Evolutionary conservation across 2,329 filamentous ascomycete genomes (phyloP), one percentile per base, ranked within the genome.

Genomic region (Neofusicoccum sp.): DNA sequence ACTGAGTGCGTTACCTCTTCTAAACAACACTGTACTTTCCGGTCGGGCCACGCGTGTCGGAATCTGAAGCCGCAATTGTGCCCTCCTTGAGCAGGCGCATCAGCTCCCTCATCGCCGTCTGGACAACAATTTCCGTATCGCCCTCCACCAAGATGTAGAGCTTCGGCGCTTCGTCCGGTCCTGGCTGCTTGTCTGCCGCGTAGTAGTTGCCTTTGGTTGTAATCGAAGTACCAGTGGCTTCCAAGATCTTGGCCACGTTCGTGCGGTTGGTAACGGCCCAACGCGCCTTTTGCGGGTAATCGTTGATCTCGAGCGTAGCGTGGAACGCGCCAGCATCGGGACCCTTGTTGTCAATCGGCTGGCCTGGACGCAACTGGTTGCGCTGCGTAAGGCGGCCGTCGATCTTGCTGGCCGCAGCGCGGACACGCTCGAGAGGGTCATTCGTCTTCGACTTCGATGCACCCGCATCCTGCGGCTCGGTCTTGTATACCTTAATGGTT

Each of bases 231-330:
- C 93, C 94, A 0, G 94, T 97, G 8, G 91, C 87, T 73, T 99
- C 95, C 67, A 99, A 84, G 70, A 99, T 97, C 83, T 98, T 99
- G 69, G 94, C 93, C 63, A 99, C 95, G 72, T 99, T 99, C 39
- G 95, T 98, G 67, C 95, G 88, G 77, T 99, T 99, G 43, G 95
- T 99, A 79, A 99, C 95, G 9, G 93, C 94, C 95, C 95, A 99
- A 70, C 95, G 87, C 67, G 95, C 95, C 83, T 97, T 98, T 76
- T 99, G 95, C 37, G 95, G 95, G 78, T 98, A 98, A 78, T 99
- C 95, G 78, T 99, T 99, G 85, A 99, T 99, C 78, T 98, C 95
- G 66, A 99, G 84, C 3, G 94, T 98, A 14, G 95, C 93, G 76
- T 99, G 95, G 84, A 93, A 99, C 0, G 93, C 93, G 58, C 95